Evolutionary conservation across 192 early-diverging fungal genomes (phyloP).

Genomic region (Coemansia sp.): DNA sequence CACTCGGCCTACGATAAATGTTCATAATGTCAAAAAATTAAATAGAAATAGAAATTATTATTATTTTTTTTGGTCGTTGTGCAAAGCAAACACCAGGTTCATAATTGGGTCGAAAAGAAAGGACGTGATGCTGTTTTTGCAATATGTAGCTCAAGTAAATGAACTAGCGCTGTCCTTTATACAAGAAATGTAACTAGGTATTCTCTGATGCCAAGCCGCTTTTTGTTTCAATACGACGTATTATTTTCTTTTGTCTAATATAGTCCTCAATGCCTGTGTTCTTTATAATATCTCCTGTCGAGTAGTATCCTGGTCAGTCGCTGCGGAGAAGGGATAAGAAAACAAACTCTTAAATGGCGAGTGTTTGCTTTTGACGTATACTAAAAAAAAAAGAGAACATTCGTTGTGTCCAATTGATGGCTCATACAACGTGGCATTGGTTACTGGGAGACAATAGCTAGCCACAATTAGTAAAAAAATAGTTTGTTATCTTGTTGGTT

Average conservation of each 20-base stretch:
- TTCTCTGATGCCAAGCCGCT: neutral
- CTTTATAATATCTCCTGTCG: neutral
- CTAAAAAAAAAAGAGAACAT: neutral
- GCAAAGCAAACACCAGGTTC: conserved; percentile 9
- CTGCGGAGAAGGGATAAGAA: neutral
- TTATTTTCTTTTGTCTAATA: no score
- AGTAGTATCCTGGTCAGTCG: neutral
- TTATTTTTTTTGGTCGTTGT: neutral
- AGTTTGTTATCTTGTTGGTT: neutral
- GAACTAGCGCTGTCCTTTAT: neutral
- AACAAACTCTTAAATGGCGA: no score
- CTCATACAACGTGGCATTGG: conserved; percentile 3
- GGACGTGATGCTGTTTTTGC: neutral
- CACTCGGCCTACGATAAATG: neutral
- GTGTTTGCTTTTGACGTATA: neutral
- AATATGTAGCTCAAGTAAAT: neutral
- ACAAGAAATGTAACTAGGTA: neutral
- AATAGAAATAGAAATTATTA: no score
- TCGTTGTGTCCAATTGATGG: neutral
- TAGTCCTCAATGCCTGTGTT: neutral
- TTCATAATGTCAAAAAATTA: neutral
- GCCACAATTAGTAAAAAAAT: neutral
- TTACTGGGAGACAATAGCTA: neutral
- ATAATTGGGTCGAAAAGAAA: neutral
- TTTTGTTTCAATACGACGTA: neutral